Evolutionary conservation across 108 stramenopile genomes (phyloP).

Genomic region (Schizochytrium sp.): DNA sequence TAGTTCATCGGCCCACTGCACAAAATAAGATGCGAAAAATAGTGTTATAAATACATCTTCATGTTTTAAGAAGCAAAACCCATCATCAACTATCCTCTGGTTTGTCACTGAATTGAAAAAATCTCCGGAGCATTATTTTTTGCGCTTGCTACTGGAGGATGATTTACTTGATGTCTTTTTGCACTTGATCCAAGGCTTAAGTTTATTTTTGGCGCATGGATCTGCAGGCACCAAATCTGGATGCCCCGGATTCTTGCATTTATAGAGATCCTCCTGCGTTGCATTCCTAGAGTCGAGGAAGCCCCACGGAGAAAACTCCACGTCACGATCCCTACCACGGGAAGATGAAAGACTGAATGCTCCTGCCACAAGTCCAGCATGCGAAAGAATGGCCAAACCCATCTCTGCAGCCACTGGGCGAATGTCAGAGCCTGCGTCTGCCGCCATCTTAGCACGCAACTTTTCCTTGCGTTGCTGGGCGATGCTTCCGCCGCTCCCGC

Average conservation of each 20-base stretch:
- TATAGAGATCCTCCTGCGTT: background rate
- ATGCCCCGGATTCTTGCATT: slow-evolving; percentile 2
- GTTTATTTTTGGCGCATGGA: slow-evolving; percentile 57
- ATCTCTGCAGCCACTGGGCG: slow-evolving; percentile 22
- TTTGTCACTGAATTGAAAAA: background rate
- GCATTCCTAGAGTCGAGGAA: slow-evolving; percentile 6
- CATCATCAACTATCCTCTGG: no score
- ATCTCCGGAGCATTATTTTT: background rate
- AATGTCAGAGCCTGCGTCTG: slow-evolving; percentile 27
- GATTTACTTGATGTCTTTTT: background rate
- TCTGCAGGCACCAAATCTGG: slow-evolving; percentile 34
- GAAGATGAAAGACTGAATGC: background rate
- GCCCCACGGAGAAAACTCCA: slow-evolving; percentile 48
- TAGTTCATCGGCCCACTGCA: no score
- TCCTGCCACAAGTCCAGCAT: background rate
- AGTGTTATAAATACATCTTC: no score
- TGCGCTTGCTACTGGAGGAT: background rate
- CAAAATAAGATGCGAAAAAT: no score
- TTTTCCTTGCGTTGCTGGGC: slow-evolving; percentile 31
- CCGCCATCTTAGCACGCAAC: slow-evolving; percentile 49
- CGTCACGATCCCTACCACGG: background rate
- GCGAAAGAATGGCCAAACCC: background rate
- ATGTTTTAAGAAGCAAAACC: no score
- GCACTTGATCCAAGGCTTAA: slow-evolving; percentile 60
- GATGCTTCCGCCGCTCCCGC: background rate